Evolutionary conservation across 1,284 basidiomycete species (phyloP).

Genomic region (Pholiota adiposa): DNA sequence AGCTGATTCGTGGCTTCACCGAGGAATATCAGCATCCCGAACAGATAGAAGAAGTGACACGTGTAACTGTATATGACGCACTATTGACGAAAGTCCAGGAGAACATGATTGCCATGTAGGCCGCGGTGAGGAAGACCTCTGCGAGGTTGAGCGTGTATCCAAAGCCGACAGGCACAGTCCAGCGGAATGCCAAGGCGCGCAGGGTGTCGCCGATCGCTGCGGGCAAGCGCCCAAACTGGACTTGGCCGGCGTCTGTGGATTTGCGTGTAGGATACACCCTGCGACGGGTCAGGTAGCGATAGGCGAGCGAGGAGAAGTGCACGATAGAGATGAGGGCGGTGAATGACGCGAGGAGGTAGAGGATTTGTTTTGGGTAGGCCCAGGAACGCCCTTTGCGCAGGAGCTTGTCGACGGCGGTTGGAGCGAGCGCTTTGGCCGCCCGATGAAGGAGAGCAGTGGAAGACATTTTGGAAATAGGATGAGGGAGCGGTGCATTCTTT

Average conservation of each 20-base stretch:
- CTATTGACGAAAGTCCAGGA: slow-evolving; percentile 54
- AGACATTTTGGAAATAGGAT: not conserved
- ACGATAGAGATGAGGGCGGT: slow-evolving; percentile 43
- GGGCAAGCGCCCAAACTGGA: slow-evolving; percentile 24
- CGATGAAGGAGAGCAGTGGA: not conserved
- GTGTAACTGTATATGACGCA: slow-evolving; percentile 32
- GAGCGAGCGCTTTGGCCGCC: not conserved
- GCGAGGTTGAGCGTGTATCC: slow-evolving; percentile 51
- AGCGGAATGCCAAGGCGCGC: slow-evolving; percentile 54
- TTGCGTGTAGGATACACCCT: not conserved
- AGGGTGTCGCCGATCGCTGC: slow-evolving; percentile 45
- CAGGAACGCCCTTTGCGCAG: slow-evolving; percentile 30
- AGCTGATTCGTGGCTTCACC: slow-evolving; percentile 39
- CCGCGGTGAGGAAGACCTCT: slow-evolving; percentile 48
- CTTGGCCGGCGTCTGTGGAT: not conserved
- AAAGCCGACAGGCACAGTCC: slow-evolving; percentile 46
- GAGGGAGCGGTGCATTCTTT: not conserved
- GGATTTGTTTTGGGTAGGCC: slow-evolving; percentile 45
- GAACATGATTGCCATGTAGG: slow-evolving; percentile 51
- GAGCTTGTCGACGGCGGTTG: slow-evolving; percentile 20
- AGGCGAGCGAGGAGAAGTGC: slow-evolving; percentile 34
- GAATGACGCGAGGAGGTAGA: slow-evolving; percentile 48
- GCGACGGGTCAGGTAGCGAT: slow-evolving; percentile 19
- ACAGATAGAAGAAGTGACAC: not conserved
- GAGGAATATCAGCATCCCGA: not conserved